Percentiles rank a stretch among this genome's conserved stretches.
These are phyloP conservation scores for Gloeostereum incarnatum DNA, from an alignment of 768 basidiomycete species.

Conservation along the genomic window DNA sequence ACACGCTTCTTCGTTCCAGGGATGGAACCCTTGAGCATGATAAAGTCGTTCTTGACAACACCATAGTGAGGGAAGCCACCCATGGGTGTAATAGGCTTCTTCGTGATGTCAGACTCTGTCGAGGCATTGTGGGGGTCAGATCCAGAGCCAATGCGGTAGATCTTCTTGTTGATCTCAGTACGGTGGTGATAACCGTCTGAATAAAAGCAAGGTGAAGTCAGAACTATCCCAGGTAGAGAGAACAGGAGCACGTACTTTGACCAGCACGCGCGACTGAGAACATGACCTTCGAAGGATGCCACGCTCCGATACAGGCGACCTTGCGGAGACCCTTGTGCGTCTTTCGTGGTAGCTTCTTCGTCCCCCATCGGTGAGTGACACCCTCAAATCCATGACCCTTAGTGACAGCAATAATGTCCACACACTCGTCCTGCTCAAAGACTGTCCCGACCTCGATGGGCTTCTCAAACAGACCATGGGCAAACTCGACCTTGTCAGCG, in stretches of 20 bases:
- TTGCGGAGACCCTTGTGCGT: constrained; percentile 99
- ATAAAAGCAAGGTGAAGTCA: constrained; percentile 6
- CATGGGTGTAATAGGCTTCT: constrained; percentile 92
- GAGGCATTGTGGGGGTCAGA: constrained; percentile 76
- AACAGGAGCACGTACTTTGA: constrained; percentile 67
- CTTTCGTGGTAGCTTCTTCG: constrained; percentile 97
- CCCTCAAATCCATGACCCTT: constrained; percentile 99
- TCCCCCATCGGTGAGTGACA: constrained; percentile 99
- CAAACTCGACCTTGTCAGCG: constrained; percentile 96
- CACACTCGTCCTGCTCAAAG: constrained; percentile 95
- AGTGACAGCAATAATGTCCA: constrained; percentile 97
- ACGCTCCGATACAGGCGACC: constrained; percentile 98
- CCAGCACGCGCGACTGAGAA: constrained; percentile 99
- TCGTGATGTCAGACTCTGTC: constrained; percentile 90
- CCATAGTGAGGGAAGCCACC: constrained; percentile 99
- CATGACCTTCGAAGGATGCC: constrained; percentile 99
- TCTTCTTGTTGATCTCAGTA: constrained; percentile 98
- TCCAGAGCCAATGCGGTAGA: constrained; percentile 88
- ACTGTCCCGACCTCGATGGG: constrained; percentile 75
- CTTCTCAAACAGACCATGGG: constrained; percentile 94
- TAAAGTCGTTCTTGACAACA: constrained; percentile 97
- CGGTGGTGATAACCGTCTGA: constrained; percentile 95
- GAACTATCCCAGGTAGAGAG: not conserved
- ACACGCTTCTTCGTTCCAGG: constrained; percentile 98
- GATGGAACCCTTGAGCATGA: constrained; percentile 93